Base-by-base conservation (phyloP, 169 alveolate genomes). In the Eimeria nieschulzi region DNA sequence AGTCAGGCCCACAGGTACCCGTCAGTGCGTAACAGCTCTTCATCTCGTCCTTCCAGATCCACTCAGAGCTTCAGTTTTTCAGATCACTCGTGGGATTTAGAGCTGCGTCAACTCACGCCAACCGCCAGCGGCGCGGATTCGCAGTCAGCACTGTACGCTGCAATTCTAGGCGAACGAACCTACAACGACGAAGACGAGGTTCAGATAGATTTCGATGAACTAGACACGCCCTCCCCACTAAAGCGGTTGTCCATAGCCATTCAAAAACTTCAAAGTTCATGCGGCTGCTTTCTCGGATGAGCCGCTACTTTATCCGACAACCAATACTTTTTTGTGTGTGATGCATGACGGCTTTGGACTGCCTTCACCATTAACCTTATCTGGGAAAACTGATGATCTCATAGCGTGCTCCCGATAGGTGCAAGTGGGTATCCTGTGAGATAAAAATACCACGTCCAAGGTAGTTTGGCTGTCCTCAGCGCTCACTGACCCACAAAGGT, bases 211-310 rank as follows among this genome's bases (percentile, higher is more conserved):
- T 82, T 82, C 61, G 90, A 82, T 54, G 90, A 82, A 82, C 46
- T 82, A 61, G 90, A 82, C 46, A 6, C 9, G 73, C 87, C 87
- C n/a, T 3, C 78, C 13, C 90, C 90, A 23, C 53, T 63, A 33
- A 76, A 61, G 19, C 75, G 78, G 25, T 82, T 82, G 21, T 82
- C 90, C 9, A 33, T 61, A 23, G 78, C 90, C 25, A 51, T 82
- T 64, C 90, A 82, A 63, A 59, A 63, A 33, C 33, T 82, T 26
- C 78, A 61, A 39, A 59, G 73, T 76, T 39, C 78, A 39, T 82
- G 90, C n/a, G 90, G 90, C 26, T 82, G 90, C 26, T 54, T 82
- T 39, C 90, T 82, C 25, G 78, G 90, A 61, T 82, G 59, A 54
- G 26, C 53, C n/a, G 33, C 13, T 0, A 15, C 71, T 33, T 33